Conservation (phyloP, 108 stramenopile genomes). For the Discostella pseudostelligera region DNA sequence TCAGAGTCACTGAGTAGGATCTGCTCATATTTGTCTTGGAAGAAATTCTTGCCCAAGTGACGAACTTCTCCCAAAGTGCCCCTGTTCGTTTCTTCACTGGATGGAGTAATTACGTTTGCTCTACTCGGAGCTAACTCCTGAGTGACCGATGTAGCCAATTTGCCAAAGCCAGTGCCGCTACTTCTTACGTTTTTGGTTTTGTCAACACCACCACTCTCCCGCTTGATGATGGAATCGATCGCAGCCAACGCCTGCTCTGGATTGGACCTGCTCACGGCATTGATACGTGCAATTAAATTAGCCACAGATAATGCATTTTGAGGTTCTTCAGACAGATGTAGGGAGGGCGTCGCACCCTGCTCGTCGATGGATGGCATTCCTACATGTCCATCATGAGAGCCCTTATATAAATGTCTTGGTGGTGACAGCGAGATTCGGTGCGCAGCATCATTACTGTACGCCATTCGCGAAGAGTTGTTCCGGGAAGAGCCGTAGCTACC, state of each 20-base stretch:
- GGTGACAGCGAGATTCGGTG: constrained; percentile 3
- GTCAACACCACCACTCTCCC: constrained; percentile 38
- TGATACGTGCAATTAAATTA: constrained; percentile 61
- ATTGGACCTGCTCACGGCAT: constrained; percentile 65
- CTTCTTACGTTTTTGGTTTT: constrained; percentile 5
- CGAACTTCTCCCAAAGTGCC: neutral
- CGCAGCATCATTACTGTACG: neutral
- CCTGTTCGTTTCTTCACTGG: neutral
- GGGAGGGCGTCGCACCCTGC: constrained; percentile 5
- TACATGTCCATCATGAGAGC: neutral
- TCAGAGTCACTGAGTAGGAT: neutral
- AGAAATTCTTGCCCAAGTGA: constrained; percentile 1
- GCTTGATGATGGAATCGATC: constrained; percentile 74
- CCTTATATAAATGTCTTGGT: neutral
- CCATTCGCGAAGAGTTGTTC: neutral
- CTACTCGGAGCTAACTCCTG: neutral
- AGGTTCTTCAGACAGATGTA: neutral
- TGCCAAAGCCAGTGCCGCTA: constrained; percentile 5
- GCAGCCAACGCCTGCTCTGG: constrained; percentile 71
- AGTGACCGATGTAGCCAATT: neutral
- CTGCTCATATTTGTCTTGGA: neutral
- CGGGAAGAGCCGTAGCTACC: constrained; percentile 29
- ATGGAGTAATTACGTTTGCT: neutral
- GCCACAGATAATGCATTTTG: constrained; percentile 30
- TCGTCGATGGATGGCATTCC: constrained; percentile 38